These are phyloP conservation scores for Tylopilus vinaceipallidus DNA, from an alignment of 768 basidiomycete genomes.

Conservation along the genomic window DNA sequence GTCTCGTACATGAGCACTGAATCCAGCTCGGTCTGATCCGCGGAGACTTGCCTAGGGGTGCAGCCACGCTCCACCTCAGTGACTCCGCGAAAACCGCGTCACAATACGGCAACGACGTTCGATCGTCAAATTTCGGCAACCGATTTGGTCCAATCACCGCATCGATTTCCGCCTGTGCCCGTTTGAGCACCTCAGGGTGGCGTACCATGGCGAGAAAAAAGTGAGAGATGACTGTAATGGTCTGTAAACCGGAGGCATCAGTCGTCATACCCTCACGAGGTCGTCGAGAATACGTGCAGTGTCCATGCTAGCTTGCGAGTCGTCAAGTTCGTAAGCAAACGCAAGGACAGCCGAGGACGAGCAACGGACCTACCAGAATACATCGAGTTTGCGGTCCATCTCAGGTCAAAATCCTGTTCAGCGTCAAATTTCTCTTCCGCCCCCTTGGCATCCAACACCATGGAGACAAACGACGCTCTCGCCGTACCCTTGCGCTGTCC, in stretches of 20 bases:
- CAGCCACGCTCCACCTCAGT: slow-evolving; percentile 54
- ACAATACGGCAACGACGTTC: slow-evolving; percentile 53
- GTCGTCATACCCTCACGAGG: slow-evolving; percentile 1
- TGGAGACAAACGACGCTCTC: slow-evolving; percentile 42
- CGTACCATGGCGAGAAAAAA: slow-evolving; percentile 69
- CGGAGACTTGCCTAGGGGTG: slow-evolving; percentile 56
- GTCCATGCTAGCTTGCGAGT: slow-evolving; percentile 49
- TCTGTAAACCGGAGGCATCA: slow-evolving; percentile 36
- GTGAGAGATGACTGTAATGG: slow-evolving; percentile 48
- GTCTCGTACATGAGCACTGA: neutral
- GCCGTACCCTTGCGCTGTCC: slow-evolving; percentile 37
- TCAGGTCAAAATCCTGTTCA: slow-evolving; percentile 62
- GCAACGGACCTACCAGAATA: slow-evolving; percentile 42
- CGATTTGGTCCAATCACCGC: slow-evolving; percentile 41
- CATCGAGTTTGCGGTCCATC: slow-evolving; percentile 86
- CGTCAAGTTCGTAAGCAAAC: neutral
- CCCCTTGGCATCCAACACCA: slow-evolving; percentile 44
- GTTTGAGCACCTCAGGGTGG: slow-evolving; percentile 53
- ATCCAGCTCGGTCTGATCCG: neutral
- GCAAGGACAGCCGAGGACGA: neutral
- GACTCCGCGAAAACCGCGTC: slow-evolving; percentile 56
- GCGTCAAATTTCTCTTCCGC: slow-evolving; percentile 8
- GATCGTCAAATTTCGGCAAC: slow-evolving; percentile 59
- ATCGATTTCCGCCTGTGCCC: slow-evolving; percentile 69
- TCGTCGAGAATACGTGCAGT: slow-evolving; percentile 41